Evolutionary conservation across 495 filamentous ascomycete genomes (phyloP).

Genomic region (Hyaloscypha bicolor): DNA sequence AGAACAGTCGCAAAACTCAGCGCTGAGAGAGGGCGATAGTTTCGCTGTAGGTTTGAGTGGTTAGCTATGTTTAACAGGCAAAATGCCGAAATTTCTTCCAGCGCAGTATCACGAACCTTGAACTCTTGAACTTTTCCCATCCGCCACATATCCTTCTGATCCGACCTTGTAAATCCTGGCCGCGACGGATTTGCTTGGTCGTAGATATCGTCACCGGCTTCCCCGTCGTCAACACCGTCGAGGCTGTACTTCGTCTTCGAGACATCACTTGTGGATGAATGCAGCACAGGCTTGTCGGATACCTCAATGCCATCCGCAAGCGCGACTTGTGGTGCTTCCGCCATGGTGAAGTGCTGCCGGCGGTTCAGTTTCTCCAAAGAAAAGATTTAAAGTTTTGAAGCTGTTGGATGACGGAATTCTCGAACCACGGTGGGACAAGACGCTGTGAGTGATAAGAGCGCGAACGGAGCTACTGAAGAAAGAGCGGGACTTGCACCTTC

Average conservation of each 20-base stretch:
- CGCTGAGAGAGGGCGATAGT: slow-evolving; percentile 32
- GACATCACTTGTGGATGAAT: slow-evolving; percentile 10
- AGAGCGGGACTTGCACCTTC: background rate
- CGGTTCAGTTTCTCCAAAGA: background rate
- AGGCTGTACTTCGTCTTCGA: slow-evolving; percentile 19
- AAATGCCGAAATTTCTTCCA: background rate
- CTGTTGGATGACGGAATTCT: background rate
- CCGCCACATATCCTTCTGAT: slow-evolving; percentile 39
- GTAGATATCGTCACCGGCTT: slow-evolving; percentile 16
- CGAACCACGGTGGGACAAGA: background rate
- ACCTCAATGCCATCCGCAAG: background rate
- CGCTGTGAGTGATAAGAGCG: background rate
- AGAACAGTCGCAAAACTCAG: slow-evolving; percentile 35
- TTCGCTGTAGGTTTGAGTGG: slow-evolving; percentile 17
- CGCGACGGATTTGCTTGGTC: slow-evolving; percentile 16
- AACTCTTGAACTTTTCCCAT: slow-evolving; percentile 41
- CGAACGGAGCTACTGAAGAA: background rate
- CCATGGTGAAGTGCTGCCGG: background rate
- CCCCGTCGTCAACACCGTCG: slow-evolving; percentile 15
- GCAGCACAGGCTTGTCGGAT: slow-evolving; percentile 5
- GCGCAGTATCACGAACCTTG: slow-evolving; percentile 9
- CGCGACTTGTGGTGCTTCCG: background rate
- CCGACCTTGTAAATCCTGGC: slow-evolving; percentile 23
- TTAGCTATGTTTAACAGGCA: slow-evolving; percentile 5
- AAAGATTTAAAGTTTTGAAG: background rate